phyloP scores from a whole-genome alignment of 805 yeast genomes.

The Saturnispora besseyi region DNA sequence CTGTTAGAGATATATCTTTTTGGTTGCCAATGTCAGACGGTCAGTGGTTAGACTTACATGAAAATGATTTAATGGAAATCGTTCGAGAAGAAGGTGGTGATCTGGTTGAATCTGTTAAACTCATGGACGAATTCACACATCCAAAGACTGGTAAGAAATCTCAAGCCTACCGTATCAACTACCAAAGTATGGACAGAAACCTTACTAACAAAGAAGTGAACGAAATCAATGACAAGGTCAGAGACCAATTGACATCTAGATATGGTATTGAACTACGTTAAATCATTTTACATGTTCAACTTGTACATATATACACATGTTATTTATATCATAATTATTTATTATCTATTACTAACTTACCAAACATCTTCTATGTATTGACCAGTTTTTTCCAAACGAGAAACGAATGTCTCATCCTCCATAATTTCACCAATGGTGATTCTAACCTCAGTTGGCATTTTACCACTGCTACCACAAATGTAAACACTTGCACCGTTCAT shows the following conservation, averaged over 20 bases:
- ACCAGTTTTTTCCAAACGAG: conserved; percentile 31
- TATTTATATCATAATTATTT: not conserved
- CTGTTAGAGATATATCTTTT: conserved; percentile 81
- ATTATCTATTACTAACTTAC: conserved; percentile 30
- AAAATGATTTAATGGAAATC: conserved; percentile 89
- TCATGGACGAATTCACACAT: conserved; percentile 76
- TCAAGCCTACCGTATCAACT: conserved; percentile 82
- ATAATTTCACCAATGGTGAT: conserved; percentile 60
- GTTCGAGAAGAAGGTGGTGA: conserved; percentile 82
- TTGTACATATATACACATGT: not conserved
- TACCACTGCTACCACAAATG: conserved; percentile 89
- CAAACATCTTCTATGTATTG: conserved; percentile 84
- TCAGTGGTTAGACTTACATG: conserved; percentile 41
- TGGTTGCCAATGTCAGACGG: conserved; percentile 53
- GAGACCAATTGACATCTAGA: conserved; percentile 41
- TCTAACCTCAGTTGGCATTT: conserved; percentile 79
- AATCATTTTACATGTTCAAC: not conserved
- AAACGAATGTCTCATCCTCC: conserved; percentile 26
- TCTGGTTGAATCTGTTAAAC: conserved; percentile 74
- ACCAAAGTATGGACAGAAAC: conserved; percentile 93
- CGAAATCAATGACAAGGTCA: conserved; percentile 56
- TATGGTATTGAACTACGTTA: conserved; percentile 49
- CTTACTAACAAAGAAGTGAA: conserved; percentile 82
- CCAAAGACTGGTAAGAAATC: conserved; percentile 72
- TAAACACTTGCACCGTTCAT: conserved; percentile 55